Percentiles rank a stretch among this genome's conserved stretches.
phyloP scores from a whole-genome alignment of 2,329 filamentous ascomycete genomes.

The Albophoma yamanashiensis region DNA sequence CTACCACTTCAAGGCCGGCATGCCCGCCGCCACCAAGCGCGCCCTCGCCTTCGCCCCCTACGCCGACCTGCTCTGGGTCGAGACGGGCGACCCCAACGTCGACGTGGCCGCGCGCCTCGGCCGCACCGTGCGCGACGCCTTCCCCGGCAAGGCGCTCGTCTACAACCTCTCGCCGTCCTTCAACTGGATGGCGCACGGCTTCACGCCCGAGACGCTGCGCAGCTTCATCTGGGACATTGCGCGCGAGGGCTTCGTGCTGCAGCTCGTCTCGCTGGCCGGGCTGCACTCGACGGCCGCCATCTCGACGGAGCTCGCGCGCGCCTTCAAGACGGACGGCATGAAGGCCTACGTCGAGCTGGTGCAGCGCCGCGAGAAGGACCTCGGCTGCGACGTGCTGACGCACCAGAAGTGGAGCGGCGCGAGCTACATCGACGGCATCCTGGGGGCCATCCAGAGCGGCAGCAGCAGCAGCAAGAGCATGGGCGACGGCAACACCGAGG shows the following conservation, averaged over 20 bases:
- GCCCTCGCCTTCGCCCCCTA: conserved; percentile 86
- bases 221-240: conserved; percentile 97
- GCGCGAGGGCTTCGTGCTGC: conserved; percentile 67
- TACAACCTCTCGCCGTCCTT: conserved; percentile 97
- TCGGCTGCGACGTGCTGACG: conserved; percentile 84
- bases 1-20: conserved; percentile 81
- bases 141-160: conserved; percentile 78
- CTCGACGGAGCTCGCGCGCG: conserved; percentile 63
- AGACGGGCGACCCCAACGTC: conserved; percentile 84
- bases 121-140: conserved; percentile 56
- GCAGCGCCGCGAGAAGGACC: conserved; percentile 80
- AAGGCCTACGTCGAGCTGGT: conserved; percentile 93
- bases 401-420: conserved; percentile 79
- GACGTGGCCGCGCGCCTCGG: conserved; percentile 66
- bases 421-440: conserved; percentile 72
- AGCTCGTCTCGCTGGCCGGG: conserved; percentile 57
- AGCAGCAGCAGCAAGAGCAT: conserved; percentile 85
- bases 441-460: conserved; percentile 84
- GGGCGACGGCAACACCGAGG: conserved; percentile 89
- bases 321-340: conserved; percentile 90
- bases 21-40: conserved; percentile 82
- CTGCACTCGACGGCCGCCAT: conserved; percentile 55
- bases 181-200: conserved; percentile 97
- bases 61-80: conserved; percentile 93
- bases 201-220: conserved; percentile 69